Evolutionary conservation across 257 asterid species (phyloP), one percentile per base, ranked within the genome.

Genomic region (Thymus mandschuricus): DNA sequence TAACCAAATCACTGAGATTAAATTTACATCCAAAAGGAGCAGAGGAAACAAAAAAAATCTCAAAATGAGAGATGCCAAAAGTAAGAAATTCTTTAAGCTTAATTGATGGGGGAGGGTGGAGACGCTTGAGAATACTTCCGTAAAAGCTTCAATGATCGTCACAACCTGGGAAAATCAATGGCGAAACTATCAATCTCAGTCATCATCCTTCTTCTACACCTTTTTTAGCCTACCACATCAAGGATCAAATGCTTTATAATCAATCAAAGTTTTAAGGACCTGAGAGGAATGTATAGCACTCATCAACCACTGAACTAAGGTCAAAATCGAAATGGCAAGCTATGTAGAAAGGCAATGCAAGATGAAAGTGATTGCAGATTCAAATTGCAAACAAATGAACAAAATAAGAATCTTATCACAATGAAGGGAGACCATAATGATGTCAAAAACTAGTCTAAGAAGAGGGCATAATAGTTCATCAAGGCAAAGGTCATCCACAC

Each of bases 221-320:
- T 38, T 38, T 38, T 38, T 38, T 38, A 38, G 41, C 55, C 55
- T 49, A 21, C 55, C 21, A 49, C 28, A 49, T 49, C 55, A 49
- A 49, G 55, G 55, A 49, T 49, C 55, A 49, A 49, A 49, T 49
- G 55, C 55, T 49, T 49, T 49, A 49, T n/a, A 13, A 49, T 49
- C 55, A 49, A 49, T 49, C 7, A 49, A 49, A 49, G 29, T 49
- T 12, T 10, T 48, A 12, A 48, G 21, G 55, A 38, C 55, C 55
- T 49, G 21, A 13, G 29, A 49, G 55, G 55, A 49, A 49, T 49
- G 55, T 2, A 49, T 49, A 49, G 6, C 5, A n/a, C 29, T 49
- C 55, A 49, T 49, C 55, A 13, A 49, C 55, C 55, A 13, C 28
- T 49, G 28, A 27, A 5, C 28, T 49, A 49, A 5, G 55, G 55